A percentile compares a stretch with the other conserved stretches of the same genome.
Conservation (phyloP, 805 yeast species). For the Wickerhamiella sorbophila region DNA sequence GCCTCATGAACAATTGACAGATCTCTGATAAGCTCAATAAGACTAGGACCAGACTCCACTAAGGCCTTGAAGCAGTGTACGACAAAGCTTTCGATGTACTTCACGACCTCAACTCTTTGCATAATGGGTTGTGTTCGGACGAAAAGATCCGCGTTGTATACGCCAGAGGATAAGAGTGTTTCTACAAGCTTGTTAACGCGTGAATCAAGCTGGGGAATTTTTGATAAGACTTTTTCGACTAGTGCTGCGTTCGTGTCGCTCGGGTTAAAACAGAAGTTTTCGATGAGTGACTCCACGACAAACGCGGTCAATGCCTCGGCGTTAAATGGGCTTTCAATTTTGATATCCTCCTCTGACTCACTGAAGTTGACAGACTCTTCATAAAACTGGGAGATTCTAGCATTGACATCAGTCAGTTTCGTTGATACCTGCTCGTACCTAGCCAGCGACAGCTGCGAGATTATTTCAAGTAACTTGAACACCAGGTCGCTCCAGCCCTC, state of each 20-base stretch:
- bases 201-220: neutral
- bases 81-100: constrained; percentile 7
- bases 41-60: constrained; percentile 37
- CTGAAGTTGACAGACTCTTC: constrained; percentile 1
- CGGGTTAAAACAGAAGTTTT: constrained; percentile 15
- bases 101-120: constrained; percentile 5
- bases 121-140: constrained; percentile 4
- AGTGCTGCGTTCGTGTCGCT: neutral
- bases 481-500: constrained; percentile 22
- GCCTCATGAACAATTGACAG: constrained; percentile 45
- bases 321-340: constrained; percentile 11
- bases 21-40: constrained; percentile 55
- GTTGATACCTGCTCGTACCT: constrained; percentile 10
- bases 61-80: neutral
- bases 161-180: neutral
- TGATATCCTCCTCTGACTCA: constrained; percentile 22
- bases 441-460: constrained; percentile 38
- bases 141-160: constrained; percentile 10
- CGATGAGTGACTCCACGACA: constrained; percentile 17
- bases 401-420: constrained; percentile 13
- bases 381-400: constrained; percentile 27
- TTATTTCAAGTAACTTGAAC: constrained; percentile 32
- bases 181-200: neutral
- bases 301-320: constrained; percentile 17
- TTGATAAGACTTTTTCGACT: neutral